phyloP scores from a whole-genome alignment of 2,329 filamentous ascomycete species.

The Neoscytalidium dimidiatum region DNA sequence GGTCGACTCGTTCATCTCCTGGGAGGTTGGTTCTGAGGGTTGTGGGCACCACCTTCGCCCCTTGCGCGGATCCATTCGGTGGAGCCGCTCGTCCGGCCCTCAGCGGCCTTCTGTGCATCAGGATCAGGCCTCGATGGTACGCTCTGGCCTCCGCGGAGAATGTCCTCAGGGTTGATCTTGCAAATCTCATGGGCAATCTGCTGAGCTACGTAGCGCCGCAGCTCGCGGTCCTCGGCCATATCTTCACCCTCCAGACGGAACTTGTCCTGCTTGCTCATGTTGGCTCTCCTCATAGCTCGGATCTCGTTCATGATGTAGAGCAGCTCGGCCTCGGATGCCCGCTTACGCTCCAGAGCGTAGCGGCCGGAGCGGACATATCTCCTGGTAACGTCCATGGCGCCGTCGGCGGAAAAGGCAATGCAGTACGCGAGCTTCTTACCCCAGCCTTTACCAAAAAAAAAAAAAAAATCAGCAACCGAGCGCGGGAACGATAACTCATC shows the following conservation, averaged over 20 bases:
- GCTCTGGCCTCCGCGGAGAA: conserved; percentile 27
- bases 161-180: conserved; percentile 60
- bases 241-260: conserved; percentile 82
- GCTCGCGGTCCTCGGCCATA: conserved; percentile 71
- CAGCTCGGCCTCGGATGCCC: conserved; percentile 85
- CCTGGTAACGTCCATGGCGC: conserved; percentile 67
- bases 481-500: conserved; percentile 5
- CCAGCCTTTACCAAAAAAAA: conserved; percentile 71
- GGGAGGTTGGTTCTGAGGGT: conserved; percentile 41
- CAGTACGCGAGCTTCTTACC: conserved; percentile 96
- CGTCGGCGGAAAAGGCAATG: conserved; percentile 93
- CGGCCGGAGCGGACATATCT: conserved; percentile 71
- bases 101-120: conserved; percentile 50
- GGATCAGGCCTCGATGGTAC: conserved; percentile 38
- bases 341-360: conserved; percentile 72
- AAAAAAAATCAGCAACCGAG: conserved; percentile 24
- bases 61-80: conserved; percentile 38
- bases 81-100: conserved; percentile 44
- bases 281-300: conserved; percentile 76
- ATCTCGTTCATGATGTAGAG: conserved; percentile 93
- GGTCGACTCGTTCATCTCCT: conserved; percentile 28
- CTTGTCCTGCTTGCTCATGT: conserved; percentile 82
- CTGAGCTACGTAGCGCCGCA: conserved; percentile 72
- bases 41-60: conserved; percentile 38
- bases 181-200: conserved; percentile 74